A percentile compares a stretch with the other conserved stretches of the same genome.
Evolutionary conservation across 2,329 filamentous ascomycete species (phyloP).

Genomic region (Botrytis hyacinthi): DNA sequence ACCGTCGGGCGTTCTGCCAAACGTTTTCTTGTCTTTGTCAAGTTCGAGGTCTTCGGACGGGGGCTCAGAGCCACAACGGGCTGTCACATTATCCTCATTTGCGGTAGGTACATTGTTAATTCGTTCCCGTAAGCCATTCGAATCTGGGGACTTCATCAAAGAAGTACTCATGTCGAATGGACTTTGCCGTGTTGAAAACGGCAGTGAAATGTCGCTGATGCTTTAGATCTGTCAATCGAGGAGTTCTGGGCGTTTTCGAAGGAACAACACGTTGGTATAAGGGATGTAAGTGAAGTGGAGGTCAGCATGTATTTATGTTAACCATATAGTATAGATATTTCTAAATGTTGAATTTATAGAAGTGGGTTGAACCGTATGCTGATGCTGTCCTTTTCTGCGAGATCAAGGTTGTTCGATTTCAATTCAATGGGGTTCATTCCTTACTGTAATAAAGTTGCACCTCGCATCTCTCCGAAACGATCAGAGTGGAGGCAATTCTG

Average conservation of each 20-base stretch:
- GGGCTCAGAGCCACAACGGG: constrained; percentile 22
- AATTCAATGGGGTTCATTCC: background rate
- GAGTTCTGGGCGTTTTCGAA: background rate
- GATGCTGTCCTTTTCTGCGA: constrained; percentile 8
- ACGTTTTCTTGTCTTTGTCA: constrained; percentile 68
- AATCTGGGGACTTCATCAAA: constrained; percentile 6
- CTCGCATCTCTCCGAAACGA: background rate
- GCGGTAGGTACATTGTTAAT: constrained; percentile 15
- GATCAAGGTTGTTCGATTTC: background rate
- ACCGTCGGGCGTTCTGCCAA: constrained; percentile 86
- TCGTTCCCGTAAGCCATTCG: constrained; percentile 35
- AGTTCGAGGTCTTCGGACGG: constrained; percentile 34
- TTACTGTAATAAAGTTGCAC: background rate
- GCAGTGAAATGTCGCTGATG: constrained; percentile 11
- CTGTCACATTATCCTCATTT: constrained; percentile 13
- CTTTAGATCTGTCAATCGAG: background rate
- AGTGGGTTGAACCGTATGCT: constrained; percentile 13
- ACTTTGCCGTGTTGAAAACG: constrained; percentile 19
- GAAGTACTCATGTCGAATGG: constrained; percentile 24
- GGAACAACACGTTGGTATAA: background rate
- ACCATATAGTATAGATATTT: background rate
- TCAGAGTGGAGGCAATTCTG: constrained; percentile 5
- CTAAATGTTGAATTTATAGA: constrained; percentile 4
- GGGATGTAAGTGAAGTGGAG: background rate
- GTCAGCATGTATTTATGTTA: constrained; percentile 10